Evolutionary conservation across 345 rosid genomes (phyloP).

Genomic region (Erucastrum elatum): DNA sequence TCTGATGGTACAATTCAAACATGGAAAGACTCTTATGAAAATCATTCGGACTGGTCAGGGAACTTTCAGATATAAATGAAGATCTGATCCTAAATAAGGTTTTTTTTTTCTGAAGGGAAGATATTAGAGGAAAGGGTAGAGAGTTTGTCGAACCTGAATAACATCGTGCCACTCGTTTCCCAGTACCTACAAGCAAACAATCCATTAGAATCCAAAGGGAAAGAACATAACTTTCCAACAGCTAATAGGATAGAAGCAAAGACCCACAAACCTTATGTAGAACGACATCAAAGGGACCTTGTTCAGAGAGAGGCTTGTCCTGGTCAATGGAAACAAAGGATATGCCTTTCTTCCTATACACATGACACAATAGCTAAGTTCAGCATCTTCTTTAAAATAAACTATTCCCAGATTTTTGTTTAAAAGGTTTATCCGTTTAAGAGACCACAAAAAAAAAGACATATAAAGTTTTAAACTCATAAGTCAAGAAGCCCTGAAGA

Average conservation of each 20-base stretch:
- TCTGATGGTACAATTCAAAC: not conserved
- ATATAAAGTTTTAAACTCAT: not conserved
- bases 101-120: too few relatives aligned
- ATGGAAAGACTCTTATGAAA: not conserved
- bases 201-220: conserved; percentile 35
- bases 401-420: not conserved
- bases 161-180: conserved; percentile 73
- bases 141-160: conserved; percentile 58
- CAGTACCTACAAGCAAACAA: conserved; percentile 51
- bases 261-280: conserved; percentile 73
- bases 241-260: not conserved
- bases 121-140: not conserved
- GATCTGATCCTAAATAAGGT: not conserved
- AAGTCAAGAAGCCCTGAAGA: conserved; percentile 7
- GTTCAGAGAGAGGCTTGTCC: conserved; percentile 64
- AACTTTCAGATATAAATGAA: not conserved
- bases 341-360: conserved; percentile 74
- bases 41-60: not conserved
- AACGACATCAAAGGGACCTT: conserved; percentile 89
- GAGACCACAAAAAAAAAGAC: not conserved
- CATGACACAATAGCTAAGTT: conserved; percentile 13
- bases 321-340: conserved; percentile 65
- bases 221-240: not conserved
- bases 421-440: too few relatives aligned
- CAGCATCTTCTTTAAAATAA: not conserved